A percentile compares a stretch with the other conserved stretches of the same genome.
phyloP scores from a whole-genome alignment of 2,329 filamentous ascomycete genomes.

The Colletotrichum liaoningense region DNA sequence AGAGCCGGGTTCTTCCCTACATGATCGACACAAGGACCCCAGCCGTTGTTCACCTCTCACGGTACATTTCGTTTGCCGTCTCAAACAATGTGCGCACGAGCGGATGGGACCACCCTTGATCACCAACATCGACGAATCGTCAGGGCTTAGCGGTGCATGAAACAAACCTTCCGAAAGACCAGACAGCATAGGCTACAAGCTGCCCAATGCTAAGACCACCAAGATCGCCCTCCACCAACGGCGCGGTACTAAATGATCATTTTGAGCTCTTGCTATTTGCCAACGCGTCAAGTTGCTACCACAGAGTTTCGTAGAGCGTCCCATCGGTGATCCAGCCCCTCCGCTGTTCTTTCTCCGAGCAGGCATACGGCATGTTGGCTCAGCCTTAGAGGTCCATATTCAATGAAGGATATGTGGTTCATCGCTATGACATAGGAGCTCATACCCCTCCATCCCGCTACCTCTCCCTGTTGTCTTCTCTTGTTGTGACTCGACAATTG shows the following conservation, averaged over 20 bases:
- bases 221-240: conserved; percentile 6
- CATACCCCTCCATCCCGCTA: background rate
- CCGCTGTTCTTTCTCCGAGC: background rate
- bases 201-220: conserved; percentile 7
- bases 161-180: conserved; percentile 33
- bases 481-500: background rate
- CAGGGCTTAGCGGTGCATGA: conserved; percentile 26
- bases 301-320: conserved; percentile 29
- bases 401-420: conserved; percentile 16
- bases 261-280: background rate
- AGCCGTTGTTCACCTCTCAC: background rate
- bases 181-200: conserved; percentile 8
- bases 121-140: background rate
- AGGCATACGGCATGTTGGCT: conserved; percentile 17
- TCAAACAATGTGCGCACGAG: conserved; percentile 31
- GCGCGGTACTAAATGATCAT: background rate
- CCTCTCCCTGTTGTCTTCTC: background rate
- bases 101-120: conserved; percentile 15
- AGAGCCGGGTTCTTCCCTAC: conserved; percentile 12
- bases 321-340: conserved; percentile 31
- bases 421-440: conserved; percentile 29
- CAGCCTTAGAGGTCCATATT: conserved; percentile 2
- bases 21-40: background rate
- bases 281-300: background rate
- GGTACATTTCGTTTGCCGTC: conserved; percentile 12